Percentiles rank a stretch among this genome's conserved stretches.
These are phyloP conservation scores for Macrophomina pseudophaseolina DNA, from an alignment of 2,329 filamentous ascomycete genomes.

Conservation along the genomic window DNA sequence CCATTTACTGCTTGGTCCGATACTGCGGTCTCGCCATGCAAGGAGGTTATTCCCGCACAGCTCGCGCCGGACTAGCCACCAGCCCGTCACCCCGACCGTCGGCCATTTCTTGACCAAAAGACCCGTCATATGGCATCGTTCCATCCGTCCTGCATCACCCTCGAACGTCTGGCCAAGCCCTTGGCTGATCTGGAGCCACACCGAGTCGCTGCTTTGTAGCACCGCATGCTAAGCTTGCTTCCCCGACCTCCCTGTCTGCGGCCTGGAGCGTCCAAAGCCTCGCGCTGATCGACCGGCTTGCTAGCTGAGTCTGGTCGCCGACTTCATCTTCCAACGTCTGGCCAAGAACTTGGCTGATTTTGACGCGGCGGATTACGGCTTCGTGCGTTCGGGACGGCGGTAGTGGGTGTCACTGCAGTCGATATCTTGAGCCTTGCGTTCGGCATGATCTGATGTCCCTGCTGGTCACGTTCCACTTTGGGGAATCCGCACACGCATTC, in stretches of 20 bases:
- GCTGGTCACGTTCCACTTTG: background rate
- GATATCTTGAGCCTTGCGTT: slow-evolving; percentile 10
- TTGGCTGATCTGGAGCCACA: slow-evolving; percentile 21
- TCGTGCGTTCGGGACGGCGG: background rate
- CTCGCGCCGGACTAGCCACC: background rate
- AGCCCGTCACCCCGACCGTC: background rate
- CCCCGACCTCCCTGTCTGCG: background rate
- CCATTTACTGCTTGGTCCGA: background rate
- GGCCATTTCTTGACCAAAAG: background rate
- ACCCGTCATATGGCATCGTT: background rate
- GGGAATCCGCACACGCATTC: background rate
- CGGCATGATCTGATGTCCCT: background rate
- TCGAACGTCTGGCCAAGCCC: slow-evolving; percentile 21
- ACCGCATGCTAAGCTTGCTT: slow-evolving; percentile 6
- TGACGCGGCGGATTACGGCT: background rate
- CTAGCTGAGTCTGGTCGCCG: background rate
- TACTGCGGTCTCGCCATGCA: slow-evolving; percentile 1
- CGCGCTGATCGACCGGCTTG: background rate
- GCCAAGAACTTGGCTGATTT: slow-evolving; percentile 21
- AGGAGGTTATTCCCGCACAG: slow-evolving; percentile 13
- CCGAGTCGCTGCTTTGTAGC: slow-evolving; percentile 4
- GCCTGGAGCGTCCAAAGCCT: background rate
- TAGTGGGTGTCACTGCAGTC: slow-evolving; percentile 12
- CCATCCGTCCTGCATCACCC: background rate
- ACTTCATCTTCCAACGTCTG: slow-evolving; percentile 15